Evolutionary conservation across 352 stramenopile genomes (phyloP).

Genomic region (Phytophthora palmivora): DNA sequence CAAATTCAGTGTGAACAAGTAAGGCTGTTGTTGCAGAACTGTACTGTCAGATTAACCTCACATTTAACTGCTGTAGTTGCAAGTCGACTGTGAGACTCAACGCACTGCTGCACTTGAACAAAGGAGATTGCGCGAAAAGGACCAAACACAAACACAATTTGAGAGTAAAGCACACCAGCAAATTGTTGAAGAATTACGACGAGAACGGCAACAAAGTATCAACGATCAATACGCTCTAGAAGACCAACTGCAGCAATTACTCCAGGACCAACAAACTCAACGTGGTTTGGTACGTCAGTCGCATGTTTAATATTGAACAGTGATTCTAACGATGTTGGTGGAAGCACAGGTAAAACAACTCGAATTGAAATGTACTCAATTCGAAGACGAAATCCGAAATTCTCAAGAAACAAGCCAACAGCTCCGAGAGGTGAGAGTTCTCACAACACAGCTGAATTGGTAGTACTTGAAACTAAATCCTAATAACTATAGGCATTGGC

Average conservation of each 20-base stretch:
- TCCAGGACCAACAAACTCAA: constrained; percentile 37
- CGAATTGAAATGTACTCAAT: constrained; percentile 23
- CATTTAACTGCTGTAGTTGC: constrained; percentile 19
- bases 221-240: constrained; percentile 38
- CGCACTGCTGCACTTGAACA: constrained; percentile 41
- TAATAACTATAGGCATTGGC: constrained; percentile 14
- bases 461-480: background rate
- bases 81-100: constrained; percentile 47
- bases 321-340: background rate
- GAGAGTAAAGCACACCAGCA: constrained; percentile 29
- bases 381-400: constrained; percentile 24
- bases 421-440: constrained; percentile 31
- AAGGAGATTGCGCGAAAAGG: constrained; percentile 50
- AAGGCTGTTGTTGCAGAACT: background rate
- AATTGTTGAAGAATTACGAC: constrained; percentile 38
- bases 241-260: constrained; percentile 25
- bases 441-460: no score
- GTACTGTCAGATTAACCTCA: background rate
- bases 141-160: constrained; percentile 32
- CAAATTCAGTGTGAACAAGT: constrained; percentile 54
- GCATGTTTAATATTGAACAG: background rate
- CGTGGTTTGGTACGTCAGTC: constrained; percentile 15
- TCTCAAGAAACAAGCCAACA: constrained; percentile 23
- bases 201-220: constrained; percentile 36
- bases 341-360: constrained; percentile 27